Evolutionary conservation across 805 yeast genomes (phyloP), one percentile per base, ranked within the genome.

Genomic region (Saccharomycopsis amapae): DNA sequence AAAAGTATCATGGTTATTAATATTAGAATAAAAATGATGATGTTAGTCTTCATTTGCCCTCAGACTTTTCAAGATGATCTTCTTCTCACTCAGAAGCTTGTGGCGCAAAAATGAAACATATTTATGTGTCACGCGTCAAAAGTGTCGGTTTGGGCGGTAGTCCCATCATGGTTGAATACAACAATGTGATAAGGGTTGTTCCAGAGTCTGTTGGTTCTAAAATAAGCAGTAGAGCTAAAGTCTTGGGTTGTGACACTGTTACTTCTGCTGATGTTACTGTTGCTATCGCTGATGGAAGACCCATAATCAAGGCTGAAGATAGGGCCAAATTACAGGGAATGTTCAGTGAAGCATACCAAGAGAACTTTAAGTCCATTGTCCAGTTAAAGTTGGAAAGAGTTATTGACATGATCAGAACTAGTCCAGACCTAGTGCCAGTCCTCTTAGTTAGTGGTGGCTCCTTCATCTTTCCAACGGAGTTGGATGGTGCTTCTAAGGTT

Each of bases 71-170:
- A 5, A 56, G 74, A 23, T 74, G 70, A 46, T 61, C 72, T 2
- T 64, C 75, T 1, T 61, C 73, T 3, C 64, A 64, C 52, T 63
- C 72, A 2, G 50, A 53, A 23, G 66, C 71, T 33, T 75, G 75
- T 13, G 76, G 76, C 30, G 76, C 72, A 5, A 56, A 70, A 44
- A 71, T 68, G 66, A 72, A 69, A n/a, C n/a, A 69, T 54, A 69
- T 70, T 45, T 65, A 73, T 9, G 71, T 70, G 76, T 75, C 76
- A 2, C 74, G 70, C 20, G 73, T 69, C 4, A 72, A 69, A 50
- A 62, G 68, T 49, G 67, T 72, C 44, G 77, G 77, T 2, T 59
- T 72, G 2, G 76, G 77, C 39, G 76, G 76, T 44, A 76, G 76
- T 2, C 71, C 76, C 2, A 57, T 68, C 17, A 71, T 72, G 2